These are phyloP conservation scores for Rosa chinensis DNA, from an alignment of 306 rosid genomes.

Conservation along the genomic window DNA sequence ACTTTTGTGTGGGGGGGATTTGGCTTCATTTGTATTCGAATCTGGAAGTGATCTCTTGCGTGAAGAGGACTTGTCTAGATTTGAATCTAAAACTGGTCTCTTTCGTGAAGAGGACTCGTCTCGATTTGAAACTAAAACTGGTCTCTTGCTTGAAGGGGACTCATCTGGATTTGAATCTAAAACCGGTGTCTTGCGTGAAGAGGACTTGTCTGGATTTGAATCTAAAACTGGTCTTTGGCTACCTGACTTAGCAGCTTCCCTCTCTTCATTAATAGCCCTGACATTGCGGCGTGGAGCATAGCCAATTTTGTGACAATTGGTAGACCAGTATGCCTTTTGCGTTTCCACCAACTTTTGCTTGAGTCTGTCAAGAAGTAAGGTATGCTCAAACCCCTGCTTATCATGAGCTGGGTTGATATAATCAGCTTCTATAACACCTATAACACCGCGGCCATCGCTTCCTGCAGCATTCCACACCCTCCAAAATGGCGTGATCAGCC, in stretches of 20 bases:
- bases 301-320: constrained; percentile 70
- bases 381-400: constrained; percentile 99
- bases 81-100: too few relatives aligned
- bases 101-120: neutral
- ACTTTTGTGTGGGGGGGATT: neutral
- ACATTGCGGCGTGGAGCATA: constrained; percentile 49
- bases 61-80: neutral
- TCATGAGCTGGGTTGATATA: constrained; percentile 99
- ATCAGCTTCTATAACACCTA: constrained; percentile 89
- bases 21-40: neutral
- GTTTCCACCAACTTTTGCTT: constrained; percentile 60
- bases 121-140: constrained; percentile 3
- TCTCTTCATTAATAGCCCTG: constrained; percentile 27
- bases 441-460: constrained; percentile 96
- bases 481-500: constrained; percentile 98
- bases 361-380: constrained; percentile 75
- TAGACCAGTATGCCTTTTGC: constrained; percentile 77
- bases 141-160: neutral
- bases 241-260: constrained; percentile 33
- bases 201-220: neutral
- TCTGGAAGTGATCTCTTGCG: neutral
- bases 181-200: constrained; percentile 17
- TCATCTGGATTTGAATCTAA: neutral
- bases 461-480: constrained; percentile 98
- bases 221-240: constrained; percentile 32